Base-by-base conservation (phyloP, 768 basidiomycete species). In the Pisolithus albus region DNA sequence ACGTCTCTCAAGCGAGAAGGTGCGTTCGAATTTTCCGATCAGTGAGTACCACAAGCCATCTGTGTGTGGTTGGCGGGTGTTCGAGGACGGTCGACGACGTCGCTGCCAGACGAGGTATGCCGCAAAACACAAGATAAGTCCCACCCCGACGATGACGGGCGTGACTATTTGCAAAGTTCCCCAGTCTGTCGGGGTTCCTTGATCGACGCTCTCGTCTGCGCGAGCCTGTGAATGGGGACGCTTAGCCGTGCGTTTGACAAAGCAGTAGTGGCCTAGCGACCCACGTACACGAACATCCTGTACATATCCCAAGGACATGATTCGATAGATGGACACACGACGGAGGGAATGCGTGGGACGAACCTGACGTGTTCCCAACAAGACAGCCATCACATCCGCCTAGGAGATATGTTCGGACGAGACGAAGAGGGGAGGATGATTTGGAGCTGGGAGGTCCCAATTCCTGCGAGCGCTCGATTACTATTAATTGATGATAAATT, bases 141-240 rank as follows among this genome's bases (percentile, higher is more conserved):
- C 59, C 5, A 61, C 58, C 26, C 68, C 72, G 9, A 70, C 66
- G 39, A 72, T 61, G 49, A 63, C 59, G 7, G 73, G 72, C 0
- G 61, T 40, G 9, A 61, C 64, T 44, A 73, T 70, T 46, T 74
- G 72, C 7, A 66, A 34, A 13, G 66, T 6, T 13, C 46, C 46
- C 68, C 68, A 70, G 16, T 32, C 18, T 15, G 24, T 36, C 3
- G 36, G 8, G 2, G 15, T 18, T 15, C 9, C 28, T 23, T 26
- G 9, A 32, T 10, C 34, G 21, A n/a, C 2, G 13, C 16, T 45
- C 11, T 21, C 19, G 21, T 50, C 54, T 19, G 53, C 46, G 24
- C 62, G 60, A 47, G 54, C 50, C 65, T 68, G 45, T 24, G n/a
- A 26, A 45, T 13, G 23, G 8, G 21, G 4, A 45, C 15, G 43